Base-by-base conservation (phyloP, 768 basidiomycete genomes). In the Podaxis sp. region DNA sequence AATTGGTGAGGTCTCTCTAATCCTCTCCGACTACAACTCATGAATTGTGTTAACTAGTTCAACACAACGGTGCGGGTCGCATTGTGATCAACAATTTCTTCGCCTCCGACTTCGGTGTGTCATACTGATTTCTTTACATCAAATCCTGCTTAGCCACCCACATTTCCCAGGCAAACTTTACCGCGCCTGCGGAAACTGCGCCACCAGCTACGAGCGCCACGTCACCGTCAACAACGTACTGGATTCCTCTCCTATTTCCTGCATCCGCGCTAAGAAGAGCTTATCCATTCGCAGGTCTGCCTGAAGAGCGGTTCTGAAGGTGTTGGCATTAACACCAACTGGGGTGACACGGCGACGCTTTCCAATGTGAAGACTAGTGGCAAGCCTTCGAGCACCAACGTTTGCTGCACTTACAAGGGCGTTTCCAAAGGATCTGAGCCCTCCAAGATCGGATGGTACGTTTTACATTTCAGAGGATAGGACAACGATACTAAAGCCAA, bases 251-350 rank as follows among this genome's bases (percentile, higher is more conserved):
- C n/a, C n/a, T n/a, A n/a, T n/a, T n/a, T n/a, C n/a, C n/a, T n/a
- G n/a, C n/a, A n/a, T n/a, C n/a, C n/a, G n/a, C n/a, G n/a, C 26
- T 48, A 33, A 24, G n/a, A 6, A 8, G 8, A 9, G 8, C 8
- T 13, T 28, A 33, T 24, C 39, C 17, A 17, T n/a, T 28, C 13
- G 2, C 22, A 71, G 69, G 69, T 72, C 38, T 73, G 72, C 26
- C 53, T 72, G 28, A 59, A 68, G 6, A 55, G 61, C 39, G 72
- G 72, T 36, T 68, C 67, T 5, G 64, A 67, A 36, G 71, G 64
- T 56, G 68, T 72, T 7, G 72, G 72, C 19, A 73, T 73, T 63
- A 73, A 73, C 64, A 59, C 68, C n/a, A 73, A 73, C 68, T 73
- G 61, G 52, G 72, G 72, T 19, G 72, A 72, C 61, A 71, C 72